Percentiles rank a stretch among this genome's conserved stretches.
Evolutionary conservation across 2,329 filamentous ascomycete species (phyloP).

Genomic region (Hymenoscyphus fructigenus): DNA sequence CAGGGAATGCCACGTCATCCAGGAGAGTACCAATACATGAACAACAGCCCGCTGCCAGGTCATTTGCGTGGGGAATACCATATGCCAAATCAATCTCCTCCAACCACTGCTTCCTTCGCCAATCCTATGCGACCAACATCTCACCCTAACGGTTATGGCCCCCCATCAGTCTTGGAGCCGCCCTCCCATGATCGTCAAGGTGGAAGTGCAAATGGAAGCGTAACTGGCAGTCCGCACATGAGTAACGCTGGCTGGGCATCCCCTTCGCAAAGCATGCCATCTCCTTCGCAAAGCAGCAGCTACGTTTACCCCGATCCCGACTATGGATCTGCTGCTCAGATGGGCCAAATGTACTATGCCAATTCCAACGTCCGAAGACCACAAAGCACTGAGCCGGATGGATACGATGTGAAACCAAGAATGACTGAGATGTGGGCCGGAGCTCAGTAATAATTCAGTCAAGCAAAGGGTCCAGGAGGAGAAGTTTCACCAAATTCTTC

Average conservation of each 20-base stretch:
- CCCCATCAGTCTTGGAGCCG: slow-evolving; percentile 73
- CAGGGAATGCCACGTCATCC: slow-evolving; percentile 51
- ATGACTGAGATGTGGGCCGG: slow-evolving; percentile 54
- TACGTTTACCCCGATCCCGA: slow-evolving; percentile 87
- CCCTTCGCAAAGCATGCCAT: slow-evolving; percentile 66
- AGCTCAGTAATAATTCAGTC: slow-evolving; percentile 41
- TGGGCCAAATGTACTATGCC: slow-evolving; percentile 69
- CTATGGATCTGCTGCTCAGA: slow-evolving; percentile 58
- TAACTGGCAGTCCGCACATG: slow-evolving; percentile 83
- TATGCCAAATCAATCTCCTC: slow-evolving; percentile 56
- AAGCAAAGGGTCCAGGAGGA: background rate
- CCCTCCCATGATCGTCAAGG: slow-evolving; percentile 74
- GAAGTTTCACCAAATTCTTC: background rate
- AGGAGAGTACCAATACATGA: slow-evolving; percentile 72
- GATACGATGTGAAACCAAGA: slow-evolving; percentile 62
- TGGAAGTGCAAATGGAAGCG: slow-evolving; percentile 71
- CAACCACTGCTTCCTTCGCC: slow-evolving; percentile 57
- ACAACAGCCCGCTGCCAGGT: slow-evolving; percentile 74
- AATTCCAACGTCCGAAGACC: slow-evolving; percentile 68
- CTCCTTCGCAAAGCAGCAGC: slow-evolving; percentile 60
- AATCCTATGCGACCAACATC: slow-evolving; percentile 69
- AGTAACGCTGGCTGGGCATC: slow-evolving; percentile 74
- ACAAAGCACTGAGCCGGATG: slow-evolving; percentile 71
- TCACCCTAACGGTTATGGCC: slow-evolving; percentile 80
- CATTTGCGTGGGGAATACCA: slow-evolving; percentile 70